Evolutionary conservation across 345 rosid species (phyloP).

Genomic region (Eucalyptus cloeziana): DNA sequence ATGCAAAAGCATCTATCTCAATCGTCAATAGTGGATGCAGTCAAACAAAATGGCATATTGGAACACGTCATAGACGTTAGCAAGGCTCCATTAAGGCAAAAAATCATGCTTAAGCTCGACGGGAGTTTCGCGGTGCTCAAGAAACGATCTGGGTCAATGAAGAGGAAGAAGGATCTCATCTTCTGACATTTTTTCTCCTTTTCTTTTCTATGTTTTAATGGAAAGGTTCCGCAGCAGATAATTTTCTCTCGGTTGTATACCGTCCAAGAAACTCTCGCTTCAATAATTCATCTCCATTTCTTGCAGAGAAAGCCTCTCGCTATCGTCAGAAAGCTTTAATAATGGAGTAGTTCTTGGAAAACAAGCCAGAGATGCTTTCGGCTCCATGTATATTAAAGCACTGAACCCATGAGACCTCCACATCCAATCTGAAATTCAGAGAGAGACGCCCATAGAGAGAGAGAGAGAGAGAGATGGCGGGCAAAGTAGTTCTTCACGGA

Average conservation of each 20-base stretch:
- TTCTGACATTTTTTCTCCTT: not conserved
- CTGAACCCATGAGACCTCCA: not conserved
- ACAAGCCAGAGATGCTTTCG: not conserved
- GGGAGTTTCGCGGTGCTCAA: not conserved
- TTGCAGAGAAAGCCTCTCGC: not conserved
- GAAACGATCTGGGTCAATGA: not conserved
- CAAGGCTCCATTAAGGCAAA: not conserved
- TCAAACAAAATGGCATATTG: not conserved
- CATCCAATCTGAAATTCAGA: not conserved
- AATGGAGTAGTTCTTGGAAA: not conserved
- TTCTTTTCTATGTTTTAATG: not conserved
- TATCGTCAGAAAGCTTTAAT: not conserved
- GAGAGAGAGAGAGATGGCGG: conserved; percentile 3
- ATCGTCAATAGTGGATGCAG: not conserved
- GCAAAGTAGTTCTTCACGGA: not conserved
- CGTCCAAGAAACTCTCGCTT: no score
- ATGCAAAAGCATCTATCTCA: not conserved
- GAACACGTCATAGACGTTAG: not conserved
- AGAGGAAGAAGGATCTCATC: not conserved
- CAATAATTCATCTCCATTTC: not conserved
- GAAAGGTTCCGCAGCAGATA: not conserved
- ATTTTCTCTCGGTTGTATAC: not conserved
- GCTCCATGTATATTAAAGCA: not conserved
- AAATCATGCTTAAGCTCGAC: not conserved
- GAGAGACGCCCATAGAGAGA: not conserved